Conservation (phyloP, 2,329 filamentous ascomycete genomes). For the Stagonosporopsis rhizophila region DNA sequence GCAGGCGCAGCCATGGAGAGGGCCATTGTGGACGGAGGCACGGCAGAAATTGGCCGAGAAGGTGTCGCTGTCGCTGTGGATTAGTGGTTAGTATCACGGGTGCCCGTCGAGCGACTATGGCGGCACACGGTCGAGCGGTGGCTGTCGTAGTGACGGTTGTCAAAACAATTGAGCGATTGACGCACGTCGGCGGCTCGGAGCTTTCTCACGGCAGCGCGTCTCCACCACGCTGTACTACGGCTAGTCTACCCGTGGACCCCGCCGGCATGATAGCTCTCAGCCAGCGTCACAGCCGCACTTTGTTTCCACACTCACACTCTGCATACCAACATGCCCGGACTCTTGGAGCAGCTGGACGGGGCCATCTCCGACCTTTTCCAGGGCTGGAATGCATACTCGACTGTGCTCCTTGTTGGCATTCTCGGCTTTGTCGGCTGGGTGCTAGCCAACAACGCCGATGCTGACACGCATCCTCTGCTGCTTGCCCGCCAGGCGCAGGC, state of each 20-base stretch:
- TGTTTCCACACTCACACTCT: not conserved
- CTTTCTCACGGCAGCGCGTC: not conserved
- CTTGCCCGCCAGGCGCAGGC: conserved; percentile 83
- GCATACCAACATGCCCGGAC: conserved; percentile 44
- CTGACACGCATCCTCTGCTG: conserved; percentile 90
- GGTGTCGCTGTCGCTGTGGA: not conserved
- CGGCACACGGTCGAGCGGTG: conserved; percentile 10
- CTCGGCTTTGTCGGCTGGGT: conserved; percentile 73
- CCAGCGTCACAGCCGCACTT: not conserved
- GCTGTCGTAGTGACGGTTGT: conserved; percentile 17
- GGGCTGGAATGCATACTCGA: conserved; percentile 85
- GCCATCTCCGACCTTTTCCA: conserved; percentile 72
- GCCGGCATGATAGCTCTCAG: conserved; percentile 4
- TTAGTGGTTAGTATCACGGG: conserved; percentile 4
- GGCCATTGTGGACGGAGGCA: not conserved
- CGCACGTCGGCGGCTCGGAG: conserved; percentile 8
- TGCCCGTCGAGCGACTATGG: not conserved
- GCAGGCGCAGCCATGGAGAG: conserved; percentile 28
- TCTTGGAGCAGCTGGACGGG: conserved; percentile 74
- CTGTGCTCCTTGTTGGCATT: conserved; percentile 71
- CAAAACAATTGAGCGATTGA: conserved; percentile 11
- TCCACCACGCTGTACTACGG: not conserved
- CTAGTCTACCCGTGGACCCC: not conserved
- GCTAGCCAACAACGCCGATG: conserved; percentile 74
- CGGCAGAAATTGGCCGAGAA: not conserved